Evolutionary conservation across 139 green algal genomes (phyloP), one percentile per base, ranked within the genome.

Genomic region (Prasinococcaceae sp.): DNA sequence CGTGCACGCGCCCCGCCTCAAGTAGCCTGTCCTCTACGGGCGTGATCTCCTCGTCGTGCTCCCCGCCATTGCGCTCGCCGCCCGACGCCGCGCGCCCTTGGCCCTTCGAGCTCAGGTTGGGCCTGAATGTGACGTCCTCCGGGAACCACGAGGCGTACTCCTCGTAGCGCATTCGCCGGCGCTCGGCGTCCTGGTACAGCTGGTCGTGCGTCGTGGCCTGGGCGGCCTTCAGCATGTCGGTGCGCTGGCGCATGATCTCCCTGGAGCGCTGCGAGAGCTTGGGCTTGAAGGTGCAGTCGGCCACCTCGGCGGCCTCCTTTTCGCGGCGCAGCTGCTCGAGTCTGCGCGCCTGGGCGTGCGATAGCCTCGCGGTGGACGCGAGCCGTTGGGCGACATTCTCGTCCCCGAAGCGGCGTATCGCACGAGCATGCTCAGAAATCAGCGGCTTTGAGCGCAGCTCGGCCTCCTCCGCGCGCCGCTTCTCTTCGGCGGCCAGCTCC

Each of bases 131-230:
- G 39, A 45, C 25, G 3, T 53, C 38, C 26, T 53, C 39, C 6
- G 53, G 27, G 14, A 44, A 41, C 53, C 53, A 61, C n/a, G 16
- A 28, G 39, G 25, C 27, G 38, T 52, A 61, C 41, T 50, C 42
- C 36, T 61, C 53, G 4, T 41, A 39, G n/a, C 53, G 29, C 40
- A 49, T 61, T 17, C 41, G 10, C 20, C 42, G 41, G 17, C 42
- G 37, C 12, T 53, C 22, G 8, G 53, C 53, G 27, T 61, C 53
- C 32, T 53, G 38, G 53, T 53, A 61, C 19, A 61, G 41, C 53
- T 61, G 53, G 6, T 61, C 53, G 53, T 61, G 53, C 3, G 27
- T 24, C 3, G 9, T 35, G 4, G 54, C 25, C 10, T 27, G 26
- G n/a, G 40, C 8, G 16, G 25, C 22, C 24, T 29, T 29, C 8